Percentiles rank a stretch among this genome's conserved stretches.
Evolutionary conservation across 164 flowering plant species (phyloP).

Genomic region (Aristolochia contorta): DNA sequence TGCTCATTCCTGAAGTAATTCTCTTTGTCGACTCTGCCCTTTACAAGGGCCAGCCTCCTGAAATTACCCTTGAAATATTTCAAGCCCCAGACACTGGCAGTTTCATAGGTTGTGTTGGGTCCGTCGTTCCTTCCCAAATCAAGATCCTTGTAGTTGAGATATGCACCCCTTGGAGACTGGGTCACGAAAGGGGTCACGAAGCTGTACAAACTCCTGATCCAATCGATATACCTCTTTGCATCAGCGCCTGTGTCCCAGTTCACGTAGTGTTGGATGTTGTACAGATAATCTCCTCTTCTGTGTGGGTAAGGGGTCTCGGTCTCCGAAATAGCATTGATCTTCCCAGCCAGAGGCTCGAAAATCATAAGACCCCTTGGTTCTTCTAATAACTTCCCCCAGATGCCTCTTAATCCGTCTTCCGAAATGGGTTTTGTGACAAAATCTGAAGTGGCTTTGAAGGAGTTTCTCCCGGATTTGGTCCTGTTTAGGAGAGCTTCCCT

Average conservation of each 20-base stretch:
- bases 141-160: constrained; percentile 12
- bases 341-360: constrained; percentile 20
- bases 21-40: constrained; percentile 15
- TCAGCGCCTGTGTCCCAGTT: constrained; percentile 6
- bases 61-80: constrained; percentile 21
- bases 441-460: not conserved
- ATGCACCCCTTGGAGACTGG: constrained; percentile 9
- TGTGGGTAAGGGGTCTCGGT: constrained; percentile 21
- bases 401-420: not conserved
- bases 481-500: not conserved
- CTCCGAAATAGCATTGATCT: constrained; percentile 9
- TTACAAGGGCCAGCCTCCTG: constrained; percentile 18
- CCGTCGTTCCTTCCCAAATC: constrained; percentile 3
- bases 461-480: not conserved
- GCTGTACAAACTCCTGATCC: constrained; percentile 5
- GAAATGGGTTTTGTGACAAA: constrained; percentile 5
- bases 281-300: constrained; percentile 5
- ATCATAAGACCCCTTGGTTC: not conserved
- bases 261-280: constrained; percentile 8
- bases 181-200: constrained; percentile 8
- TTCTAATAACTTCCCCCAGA: not conserved
- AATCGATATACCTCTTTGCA: not conserved
- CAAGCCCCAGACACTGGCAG: constrained; percentile 12
- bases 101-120: constrained; percentile 1
- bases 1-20: constrained; percentile 15